Conservation (phyloP, 129 eudicot genomes). For the Lactuca saligna region DNA sequence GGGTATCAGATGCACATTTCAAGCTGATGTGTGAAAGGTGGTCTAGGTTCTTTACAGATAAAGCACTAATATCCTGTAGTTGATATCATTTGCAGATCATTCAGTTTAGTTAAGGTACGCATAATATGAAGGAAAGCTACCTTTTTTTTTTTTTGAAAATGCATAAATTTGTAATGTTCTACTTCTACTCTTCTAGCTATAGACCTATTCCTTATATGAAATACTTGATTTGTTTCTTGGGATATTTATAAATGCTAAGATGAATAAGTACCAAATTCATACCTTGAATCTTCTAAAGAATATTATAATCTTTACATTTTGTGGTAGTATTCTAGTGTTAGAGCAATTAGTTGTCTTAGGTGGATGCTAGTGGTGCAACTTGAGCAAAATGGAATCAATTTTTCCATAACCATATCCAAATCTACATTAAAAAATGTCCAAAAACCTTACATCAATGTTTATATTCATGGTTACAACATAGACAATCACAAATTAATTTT, state of each 20-base stretch:
- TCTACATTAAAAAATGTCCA: background rate
- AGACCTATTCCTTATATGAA: slow-evolving; percentile 10
- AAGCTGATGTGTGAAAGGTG: slow-evolving; percentile 26
- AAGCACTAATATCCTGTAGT: slow-evolving; percentile 17
- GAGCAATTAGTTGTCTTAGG: slow-evolving; percentile 1
- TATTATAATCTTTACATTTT: slow-evolving; percentile 1
- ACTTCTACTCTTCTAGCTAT: background rate
- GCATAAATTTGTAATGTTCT: background rate
- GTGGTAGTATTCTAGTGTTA: background rate
- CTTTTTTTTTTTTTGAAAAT: background rate
- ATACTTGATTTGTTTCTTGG: slow-evolving; percentile 5
- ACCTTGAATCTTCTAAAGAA: background rate
- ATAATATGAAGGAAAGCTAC: slow-evolving; percentile 15
- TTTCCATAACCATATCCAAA: background rate
- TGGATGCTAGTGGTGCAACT: background rate
- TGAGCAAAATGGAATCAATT: slow-evolving; percentile 7
- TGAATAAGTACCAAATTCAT: background rate
- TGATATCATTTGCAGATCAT: slow-evolving; percentile 15
- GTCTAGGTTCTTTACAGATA: slow-evolving; percentile 20
- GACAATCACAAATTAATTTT: background rate
- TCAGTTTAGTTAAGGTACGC: slow-evolving; percentile 32
- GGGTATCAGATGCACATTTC: background rate
- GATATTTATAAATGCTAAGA: slow-evolving; percentile 1
- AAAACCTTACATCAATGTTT: background rate
- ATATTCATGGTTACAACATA: background rate